Evolutionary conservation across 2,329 filamentous ascomycete species (phyloP), one percentile per base, ranked within the genome.

Genomic region (Paraphaeosphaeria sporulosa): DNA sequence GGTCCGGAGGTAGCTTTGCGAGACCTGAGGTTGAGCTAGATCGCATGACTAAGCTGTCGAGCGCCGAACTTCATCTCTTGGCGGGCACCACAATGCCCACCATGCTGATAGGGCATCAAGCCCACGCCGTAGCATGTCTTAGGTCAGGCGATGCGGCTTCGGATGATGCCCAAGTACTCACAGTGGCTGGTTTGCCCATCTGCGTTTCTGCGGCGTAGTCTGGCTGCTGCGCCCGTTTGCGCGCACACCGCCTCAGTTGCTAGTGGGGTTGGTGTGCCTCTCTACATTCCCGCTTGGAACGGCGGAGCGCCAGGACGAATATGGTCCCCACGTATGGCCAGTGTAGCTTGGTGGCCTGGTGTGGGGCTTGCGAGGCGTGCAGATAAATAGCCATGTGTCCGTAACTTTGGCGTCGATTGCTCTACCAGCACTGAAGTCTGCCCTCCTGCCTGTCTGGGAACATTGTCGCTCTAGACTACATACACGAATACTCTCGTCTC

Each of bases 1-100:
- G 44, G 49, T 53, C 48, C 27, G 50, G 52, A 48, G 34, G 25
- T 54, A 40, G 57, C 61, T 65, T 64, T 60, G 60, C 59, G 47
- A 60, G 66, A 64, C 54, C 61, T 68, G 66, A 66, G 59, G 66
- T 66, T 58, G 57, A 57, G 57, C 62, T 53, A 59, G 57, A 44
- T 30, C 23, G 32, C 7, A 42, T 56, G 54, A 56, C 54, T 56
- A 56, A 56, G 54, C 44, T 4, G n/a, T 46, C 23, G 34, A 23
- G 25, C 9, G 8, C n/a, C 34, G 15, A 42, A 42, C 36, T 36
- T 43, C 23, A 25, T 43, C 12, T 38, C 48, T 53, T 53, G 36
- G 50, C 50, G 23, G 49, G 10, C 21, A 13, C 12, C 17, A 8
- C 34, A 15, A 25, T 23, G 10, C 8, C 25, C 34, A n/a, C 49